Base-by-base conservation (phyloP, 352 stramenopile species). In the Aphanomyces euteiches region DNA sequence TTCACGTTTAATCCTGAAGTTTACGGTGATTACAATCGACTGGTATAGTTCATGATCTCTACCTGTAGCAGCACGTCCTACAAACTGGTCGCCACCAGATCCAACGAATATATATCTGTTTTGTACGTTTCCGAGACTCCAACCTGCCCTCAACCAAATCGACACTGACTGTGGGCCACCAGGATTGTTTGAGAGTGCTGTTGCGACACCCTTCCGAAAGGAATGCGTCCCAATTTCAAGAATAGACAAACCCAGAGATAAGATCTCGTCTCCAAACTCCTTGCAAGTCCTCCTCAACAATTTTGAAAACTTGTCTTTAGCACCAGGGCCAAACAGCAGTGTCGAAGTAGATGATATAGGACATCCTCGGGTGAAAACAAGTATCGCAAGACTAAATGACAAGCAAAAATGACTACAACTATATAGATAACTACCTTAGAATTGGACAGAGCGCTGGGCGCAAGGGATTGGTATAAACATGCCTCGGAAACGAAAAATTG, bases 41-140 rank as follows among this genome's bases (percentile, higher is more conserved):
- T n/a, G 45, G 13, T 19, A 53, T 53, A 53, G n/a, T 53, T 53
- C n/a, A 53, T 53, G n/a, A 53, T 53, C 45, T 53, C 13, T 53
- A 53, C 45, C 45, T 53, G 45, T 53, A 15, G 45, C 45, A 53
- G 45, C 45, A 53, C 45, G 45, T 53, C 45, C 45, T n/a, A 53
- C 45, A 53, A 28, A 28, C 28, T 53, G 2, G 45, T 19, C 45
- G n/a, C n/a, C 45, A 15, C 45, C 45, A 53, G 13, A n/a, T 15
- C 45, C 45, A 53, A 28, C 28, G 28, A 28, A 28, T 28, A 19
- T 53, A 53, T 53, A n/a, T 53, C 45, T 53, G 45, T 19, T 53
- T 53, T 19, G 45, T 53, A n/a, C 45, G n/a, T 19, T n/a, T 1
- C 13, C 13, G 1, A 53, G 45, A 53, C 45, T 53, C n/a, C n/a